Base-by-base conservation (phyloP, 805 yeast species). In the Grigorovia humatica region DNA sequence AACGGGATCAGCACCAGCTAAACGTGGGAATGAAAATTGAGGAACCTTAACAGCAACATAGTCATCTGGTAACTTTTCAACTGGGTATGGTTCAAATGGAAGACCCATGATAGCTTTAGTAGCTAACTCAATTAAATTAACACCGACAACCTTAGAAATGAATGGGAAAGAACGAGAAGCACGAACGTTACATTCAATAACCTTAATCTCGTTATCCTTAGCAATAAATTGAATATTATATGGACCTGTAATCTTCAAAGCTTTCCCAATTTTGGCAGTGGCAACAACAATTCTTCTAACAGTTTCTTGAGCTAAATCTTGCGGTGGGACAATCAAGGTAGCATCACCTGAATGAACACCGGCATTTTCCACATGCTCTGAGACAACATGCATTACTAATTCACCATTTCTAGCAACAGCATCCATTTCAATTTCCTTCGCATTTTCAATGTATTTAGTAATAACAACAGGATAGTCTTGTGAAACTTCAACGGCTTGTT, bases 321-420 rank as follows among this genome's bases (percentile, higher is more conserved):
- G 97, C 49, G 97, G 96, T 51, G 99, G 99, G 53, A 91, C 95
- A 69, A 91, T 86, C 65, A 91, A 74, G 47, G 98, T 93, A 55
- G 99, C 99, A 72, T 91, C 99, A 77, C 99, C 99, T 49, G 98
- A 91, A 72, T 91, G 99, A 45, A 91, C 96, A 80, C 99, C 99
- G 29, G 99, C 99, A 67, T 91, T 91, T 74, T 91, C 99, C 59
- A 93, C 96, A 69, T 91, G 99, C 73, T 93, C 98, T 51, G 96
- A 88, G 53, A 91, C 96, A 67, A 89, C 98, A 69, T 91, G 98
- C 89, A 91, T 88, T 61, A 93, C 79, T 73, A 91, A 77, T 70
- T 89, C 81, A 71, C 99, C 99, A 64, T 91, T 87, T 68, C 80
- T 80, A 44, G 99, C 98, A 65, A 91, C 98, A 48, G 96, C 98